These are phyloP conservation scores for Vachellia pachyceras DNA, from an alignment of 306 rosid genomes.

Conservation along the genomic window DNA sequence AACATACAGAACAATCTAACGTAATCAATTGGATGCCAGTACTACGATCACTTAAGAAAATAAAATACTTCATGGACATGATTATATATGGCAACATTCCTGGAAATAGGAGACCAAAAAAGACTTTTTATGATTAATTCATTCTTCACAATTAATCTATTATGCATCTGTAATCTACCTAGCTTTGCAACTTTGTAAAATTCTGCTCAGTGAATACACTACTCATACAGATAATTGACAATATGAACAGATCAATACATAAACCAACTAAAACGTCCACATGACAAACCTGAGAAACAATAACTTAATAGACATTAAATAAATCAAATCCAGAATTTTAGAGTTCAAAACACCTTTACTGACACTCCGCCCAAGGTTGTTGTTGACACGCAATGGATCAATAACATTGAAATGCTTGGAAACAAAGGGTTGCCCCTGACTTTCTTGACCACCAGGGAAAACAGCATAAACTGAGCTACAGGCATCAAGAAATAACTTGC, in stretches of 20 bases:
- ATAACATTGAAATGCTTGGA: conserved; percentile 96
- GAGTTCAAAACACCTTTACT: conserved; percentile 79
- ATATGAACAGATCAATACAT: conserved; percentile 24
- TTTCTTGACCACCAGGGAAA: conserved; percentile 82
- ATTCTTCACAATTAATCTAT: conserved; percentile 24
- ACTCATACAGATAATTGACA: conserved; percentile 3
- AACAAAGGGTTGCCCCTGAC: conserved; percentile 84
- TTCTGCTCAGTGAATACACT: conserved; percentile 18
- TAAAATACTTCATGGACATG: not conserved
- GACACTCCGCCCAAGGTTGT: conserved; percentile 99
- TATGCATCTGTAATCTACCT: not conserved
- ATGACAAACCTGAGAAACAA: conserved; percentile 11
- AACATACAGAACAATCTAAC: conserved; percentile 18
- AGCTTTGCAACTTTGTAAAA: conserved; percentile 7
- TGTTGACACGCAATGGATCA: conserved; percentile 95
- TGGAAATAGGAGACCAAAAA: not conserved
- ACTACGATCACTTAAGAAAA: not conserved
- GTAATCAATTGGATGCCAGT: not conserved
- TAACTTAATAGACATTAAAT: conserved; percentile 8
- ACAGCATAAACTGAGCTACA: conserved; percentile 89
- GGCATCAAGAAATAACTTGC: conserved; percentile 76
- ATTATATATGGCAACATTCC: not conserved
- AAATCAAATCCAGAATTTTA: conserved; percentile 12
- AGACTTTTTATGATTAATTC: not conserved
- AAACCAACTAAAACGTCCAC: conserved; percentile 11